These are phyloP conservation scores for Cucumis melo DNA, from an alignment of 306 rosid genomes.

Conservation along the genomic window DNA sequence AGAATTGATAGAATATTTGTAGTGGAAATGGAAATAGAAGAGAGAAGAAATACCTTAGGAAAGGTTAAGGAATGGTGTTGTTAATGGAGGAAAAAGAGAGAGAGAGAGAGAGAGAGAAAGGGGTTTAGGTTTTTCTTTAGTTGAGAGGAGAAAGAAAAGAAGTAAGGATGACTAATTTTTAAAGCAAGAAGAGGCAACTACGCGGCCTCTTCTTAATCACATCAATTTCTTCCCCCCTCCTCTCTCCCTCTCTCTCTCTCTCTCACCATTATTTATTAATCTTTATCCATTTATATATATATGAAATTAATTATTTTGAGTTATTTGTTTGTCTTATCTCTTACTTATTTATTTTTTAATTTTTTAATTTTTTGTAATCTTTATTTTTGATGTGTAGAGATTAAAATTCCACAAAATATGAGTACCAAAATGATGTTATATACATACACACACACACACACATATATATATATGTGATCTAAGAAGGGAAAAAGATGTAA, in stretches of 20 bases:
- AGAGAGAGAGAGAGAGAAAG: too few relatives aligned
- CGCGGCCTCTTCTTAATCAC: constrained; percentile 10
- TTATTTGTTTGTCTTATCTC: too few relatives aligned
- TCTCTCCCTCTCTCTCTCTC: not conserved
- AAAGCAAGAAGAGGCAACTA: not conserved
- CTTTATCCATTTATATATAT: not conserved
- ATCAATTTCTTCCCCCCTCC: not conserved
- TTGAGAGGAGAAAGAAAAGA: not conserved
- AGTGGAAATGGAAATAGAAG: not conserved
- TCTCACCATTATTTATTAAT: not conserved
- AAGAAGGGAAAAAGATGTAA: not conserved
- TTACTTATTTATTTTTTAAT: too few relatives aligned
- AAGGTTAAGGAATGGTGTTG: too few relatives aligned
- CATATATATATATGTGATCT: too few relatives aligned
- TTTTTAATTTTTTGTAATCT: too few relatives aligned
- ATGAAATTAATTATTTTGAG: too few relatives aligned
- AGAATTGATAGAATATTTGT: too few relatives aligned
- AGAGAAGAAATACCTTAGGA: not conserved
- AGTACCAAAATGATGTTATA: too few relatives aligned
- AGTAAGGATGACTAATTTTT: not conserved
- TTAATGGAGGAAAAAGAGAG: not conserved
- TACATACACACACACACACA: too few relatives aligned
- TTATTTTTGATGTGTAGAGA: too few relatives aligned
- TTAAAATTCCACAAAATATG: too few relatives aligned
- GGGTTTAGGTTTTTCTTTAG: not conserved